Percentiles rank a stretch among this genome's conserved stretches.
Evolutionary conservation across 1,284 basidiomycete genomes (phyloP).

Genomic region (Ganoderma lingzhi): DNA sequence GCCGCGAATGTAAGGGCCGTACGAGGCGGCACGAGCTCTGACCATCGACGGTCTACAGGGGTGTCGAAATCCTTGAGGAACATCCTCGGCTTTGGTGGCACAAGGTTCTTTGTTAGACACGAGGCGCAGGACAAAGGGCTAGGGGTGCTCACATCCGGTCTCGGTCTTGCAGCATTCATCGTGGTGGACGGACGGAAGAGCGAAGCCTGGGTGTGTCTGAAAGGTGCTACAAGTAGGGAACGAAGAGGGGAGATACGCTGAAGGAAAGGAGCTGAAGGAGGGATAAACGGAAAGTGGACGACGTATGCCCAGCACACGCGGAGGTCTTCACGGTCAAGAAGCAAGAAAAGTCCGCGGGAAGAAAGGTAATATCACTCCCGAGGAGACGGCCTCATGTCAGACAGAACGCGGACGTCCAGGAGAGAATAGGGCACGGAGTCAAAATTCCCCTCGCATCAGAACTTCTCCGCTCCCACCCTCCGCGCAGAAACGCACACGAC

Average conservation of each 20-base stretch:
- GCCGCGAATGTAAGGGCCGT: conserved; percentile 65
- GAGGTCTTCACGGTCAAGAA: conserved; percentile 33
- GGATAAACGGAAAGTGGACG: conserved; percentile 17
- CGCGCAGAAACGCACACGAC: conserved; percentile 27
- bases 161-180: conserved; percentile 20
- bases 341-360: conserved; percentile 27
- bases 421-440: conserved; percentile 24
- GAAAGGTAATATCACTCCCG: conserved; percentile 29
- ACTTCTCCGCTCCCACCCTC: conserved; percentile 18
- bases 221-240: conserved; percentile 13
- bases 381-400: conserved; percentile 34
- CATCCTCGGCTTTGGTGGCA: conserved; percentile 21
- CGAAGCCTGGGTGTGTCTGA: conserved; percentile 5
- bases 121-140: conserved; percentile 15
- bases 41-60: conserved; percentile 53
- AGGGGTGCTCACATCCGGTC: conserved; percentile 21
- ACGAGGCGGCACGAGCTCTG: conserved; percentile 61
- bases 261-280: conserved; percentile 11
- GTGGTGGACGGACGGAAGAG: conserved; percentile 14
- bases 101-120: conserved; percentile 13
- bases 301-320: conserved; percentile 40
- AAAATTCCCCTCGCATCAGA: conserved; percentile 12
- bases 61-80: conserved; percentile 30
- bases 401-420: conserved; percentile 27
- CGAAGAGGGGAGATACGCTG: conserved; percentile 11